Base-by-base conservation (phyloP, 164 flowering plant genomes). In the Piper betle region DNA sequence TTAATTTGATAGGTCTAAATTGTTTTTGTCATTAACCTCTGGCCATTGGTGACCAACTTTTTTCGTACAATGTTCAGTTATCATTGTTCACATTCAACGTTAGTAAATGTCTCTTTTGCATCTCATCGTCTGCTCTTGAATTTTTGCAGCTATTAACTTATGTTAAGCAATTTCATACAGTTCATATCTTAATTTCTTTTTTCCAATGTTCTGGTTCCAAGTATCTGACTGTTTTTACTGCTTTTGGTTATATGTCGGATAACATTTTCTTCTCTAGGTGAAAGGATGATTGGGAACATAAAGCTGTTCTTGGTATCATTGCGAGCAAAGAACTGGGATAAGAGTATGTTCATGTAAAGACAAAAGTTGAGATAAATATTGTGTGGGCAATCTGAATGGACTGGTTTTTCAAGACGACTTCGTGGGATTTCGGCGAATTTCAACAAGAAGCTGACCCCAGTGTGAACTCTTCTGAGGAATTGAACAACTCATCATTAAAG, bases 391-490 rank as follows among this genome's bases (percentile, higher is more conserved):
- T 6, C 59, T 72, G 62, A 65, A 84, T 84, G 90, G 84, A 84
- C 63, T 82, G 90, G 85, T 80, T 79, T 58, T 69, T 77, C 71
- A 84, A 75, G 64, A 66, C 78, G 60, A 66, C 80, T 63, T 63
- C 72, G 69, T 81, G 85, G 81, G 84, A 55, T 11, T 55, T 55
- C 16, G 25, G 39, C 33, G 33, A 55, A 61, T 48, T 43, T 33
- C 25, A 52, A 48, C 39, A 48, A 55, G 58, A 55, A 25, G 58
- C 39, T 9, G 58, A 55, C 5, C 39, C 58, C 16, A 55, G 25
- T 17, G 33, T 55, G 16, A 38, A 39, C 58, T 55, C 58, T 10
- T 33, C 33, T 15, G 58, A 13, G 13, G 38, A 11, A 12, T 25
- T 55, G 12, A 55, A 33, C 38, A 33, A 15, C 38, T 55, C 33